These are phyloP conservation scores for Colletotrichum viniferum DNA, from an alignment of 2,329 filamentous ascomycete species.

Conservation along the genomic window DNA sequence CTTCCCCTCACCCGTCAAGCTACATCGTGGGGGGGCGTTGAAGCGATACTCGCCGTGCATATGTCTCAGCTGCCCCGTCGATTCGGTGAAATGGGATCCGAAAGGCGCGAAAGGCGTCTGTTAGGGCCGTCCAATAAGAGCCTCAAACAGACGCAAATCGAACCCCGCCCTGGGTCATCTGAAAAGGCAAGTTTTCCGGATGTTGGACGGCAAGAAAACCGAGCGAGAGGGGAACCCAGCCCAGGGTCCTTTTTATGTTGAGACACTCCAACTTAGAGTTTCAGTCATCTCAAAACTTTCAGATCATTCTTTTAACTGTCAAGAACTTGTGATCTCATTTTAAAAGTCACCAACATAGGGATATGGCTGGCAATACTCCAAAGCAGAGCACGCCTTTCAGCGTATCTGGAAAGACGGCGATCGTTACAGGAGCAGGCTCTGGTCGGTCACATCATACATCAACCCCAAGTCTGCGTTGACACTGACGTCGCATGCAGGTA, in stretches of 20 bases:
- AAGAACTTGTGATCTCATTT: not conserved
- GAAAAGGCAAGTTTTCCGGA: not conserved
- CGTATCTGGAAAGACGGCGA: slow-evolving; percentile 31
- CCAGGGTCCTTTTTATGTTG: not conserved
- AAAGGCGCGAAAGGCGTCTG: not conserved
- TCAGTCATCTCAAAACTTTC: not conserved
- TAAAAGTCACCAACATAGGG: not conserved
- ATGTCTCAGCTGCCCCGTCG: not conserved
- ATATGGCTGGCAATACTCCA: not conserved
- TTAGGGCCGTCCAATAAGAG: not conserved
- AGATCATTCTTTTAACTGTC: not conserved
- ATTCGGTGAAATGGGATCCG: not conserved
- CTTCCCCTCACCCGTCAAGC: not conserved
- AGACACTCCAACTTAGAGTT: not conserved
- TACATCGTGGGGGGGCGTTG: not conserved
- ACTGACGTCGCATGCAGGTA: slow-evolving; percentile 31
- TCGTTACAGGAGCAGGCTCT: slow-evolving; percentile 33
- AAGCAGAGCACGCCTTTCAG: slow-evolving; percentile 22
- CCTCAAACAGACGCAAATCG: not conserved
- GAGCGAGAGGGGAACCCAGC: not conserved
- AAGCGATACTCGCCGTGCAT: not conserved
- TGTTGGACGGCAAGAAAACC: not conserved
- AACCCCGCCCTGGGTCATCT: not conserved
- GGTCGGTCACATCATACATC: slow-evolving; percentile 7
- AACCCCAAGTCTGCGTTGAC: not conserved